phyloP scores from a whole-genome alignment of 2,329 filamentous ascomycete species.

The Teratosphaeriaceae sp. region DNA sequence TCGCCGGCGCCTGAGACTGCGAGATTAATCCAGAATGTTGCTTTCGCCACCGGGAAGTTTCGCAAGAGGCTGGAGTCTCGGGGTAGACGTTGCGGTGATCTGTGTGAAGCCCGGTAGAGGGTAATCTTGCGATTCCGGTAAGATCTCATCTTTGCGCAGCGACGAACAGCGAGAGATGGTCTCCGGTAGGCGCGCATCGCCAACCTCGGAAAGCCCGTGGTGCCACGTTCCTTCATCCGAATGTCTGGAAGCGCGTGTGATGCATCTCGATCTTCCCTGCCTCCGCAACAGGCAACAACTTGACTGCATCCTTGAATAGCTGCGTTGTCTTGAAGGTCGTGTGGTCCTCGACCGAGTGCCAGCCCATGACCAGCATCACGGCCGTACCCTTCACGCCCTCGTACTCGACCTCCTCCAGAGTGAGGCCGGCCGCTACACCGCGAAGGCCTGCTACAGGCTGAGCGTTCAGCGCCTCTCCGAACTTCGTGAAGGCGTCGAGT shows the following conservation, averaged over 20 bases:
- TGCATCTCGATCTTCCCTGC: constrained; percentile 38
- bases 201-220: too few relatives aligned
- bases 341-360: constrained; percentile 9
- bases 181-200: too few relatives aligned
- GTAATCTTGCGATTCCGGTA: too few relatives aligned
- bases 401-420: constrained; percentile 9
- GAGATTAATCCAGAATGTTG: neutral
- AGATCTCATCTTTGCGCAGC: too few relatives aligned
- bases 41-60: neutral
- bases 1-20: neutral
- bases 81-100: too few relatives aligned
- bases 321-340: constrained; percentile 5
- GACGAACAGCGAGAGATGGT: too few relatives aligned
- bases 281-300: constrained; percentile 3
- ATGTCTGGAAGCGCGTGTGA: too few relatives aligned
- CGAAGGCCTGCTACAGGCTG: constrained; percentile 1
- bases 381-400: constrained; percentile 8
- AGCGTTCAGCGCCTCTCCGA: neutral
- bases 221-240: too few relatives aligned
- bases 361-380: constrained; percentile 8
- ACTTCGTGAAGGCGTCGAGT: constrained; percentile 1
- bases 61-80: neutral
- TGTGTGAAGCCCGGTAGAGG: too few relatives aligned
- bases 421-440: constrained; percentile 8
- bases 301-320: constrained; percentile 2